Conservation (phyloP, 1,284 basidiomycete species). For the Moesziomyces parantarcticus region DNA sequence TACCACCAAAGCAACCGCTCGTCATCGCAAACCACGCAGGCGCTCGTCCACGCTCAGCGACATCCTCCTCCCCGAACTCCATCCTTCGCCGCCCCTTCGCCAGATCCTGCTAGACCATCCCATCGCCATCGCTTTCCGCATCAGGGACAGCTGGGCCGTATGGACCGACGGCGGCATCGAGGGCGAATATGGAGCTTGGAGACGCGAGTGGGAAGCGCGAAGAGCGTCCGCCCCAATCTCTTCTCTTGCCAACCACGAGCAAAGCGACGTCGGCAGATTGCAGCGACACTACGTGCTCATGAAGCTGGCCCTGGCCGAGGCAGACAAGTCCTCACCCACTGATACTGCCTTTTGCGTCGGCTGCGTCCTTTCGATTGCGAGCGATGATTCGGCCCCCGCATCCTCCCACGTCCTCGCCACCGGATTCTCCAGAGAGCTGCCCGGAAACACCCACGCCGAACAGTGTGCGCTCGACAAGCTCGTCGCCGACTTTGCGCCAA, state of each 20-base stretch:
- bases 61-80: slow-evolving; percentile 31
- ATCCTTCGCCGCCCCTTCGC: slow-evolving; percentile 68
- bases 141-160: slow-evolving; percentile 82
- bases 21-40: slow-evolving; percentile 18
- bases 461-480: slow-evolving; percentile 90
- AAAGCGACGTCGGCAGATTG: slow-evolving; percentile 16
- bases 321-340: slow-evolving; percentile 77
- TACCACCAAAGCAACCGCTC: slow-evolving; percentile 3
- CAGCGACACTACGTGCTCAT: slow-evolving; percentile 70
- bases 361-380: slow-evolving; percentile 77
- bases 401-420: slow-evolving; percentile 73
- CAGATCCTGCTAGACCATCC: slow-evolving; percentile 73
- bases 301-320: slow-evolving; percentile 77
- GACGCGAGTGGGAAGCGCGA: slow-evolving; percentile 69
- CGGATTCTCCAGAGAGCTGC: slow-evolving; percentile 89
- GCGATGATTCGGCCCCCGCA: slow-evolving; percentile 10
- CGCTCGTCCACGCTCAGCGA: slow-evolving; percentile 29
- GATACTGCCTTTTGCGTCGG: slow-evolving; percentile 94
- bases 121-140: slow-evolving; percentile 75
- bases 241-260: slow-evolving; percentile 41
- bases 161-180: slow-evolving; percentile 79
- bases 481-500: slow-evolving; percentile 41
- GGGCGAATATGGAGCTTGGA: slow-evolving; percentile 76
- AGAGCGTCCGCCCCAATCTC: slow-evolving; percentile 49
- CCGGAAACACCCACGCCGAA: slow-evolving; percentile 96